Evolutionary conservation across 2,329 filamentous ascomycete genomes (phyloP).

Genomic region (Emericellopsis cladophorae): DNA sequence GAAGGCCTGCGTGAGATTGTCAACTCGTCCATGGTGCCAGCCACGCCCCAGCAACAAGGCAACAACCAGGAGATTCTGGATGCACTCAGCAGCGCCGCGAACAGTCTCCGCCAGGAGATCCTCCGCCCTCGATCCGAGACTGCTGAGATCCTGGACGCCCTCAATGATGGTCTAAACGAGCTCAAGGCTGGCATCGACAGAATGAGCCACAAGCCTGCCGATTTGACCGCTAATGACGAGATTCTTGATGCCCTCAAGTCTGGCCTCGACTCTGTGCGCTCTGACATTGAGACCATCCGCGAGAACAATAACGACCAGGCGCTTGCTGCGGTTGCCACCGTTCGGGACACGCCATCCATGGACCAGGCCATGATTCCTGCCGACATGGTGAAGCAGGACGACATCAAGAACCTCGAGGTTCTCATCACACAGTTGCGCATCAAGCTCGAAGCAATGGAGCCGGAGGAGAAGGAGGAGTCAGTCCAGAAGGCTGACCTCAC

Average conservation of each 20-base stretch:
- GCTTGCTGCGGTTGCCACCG: constrained; percentile 34
- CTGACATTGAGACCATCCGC: constrained; percentile 70
- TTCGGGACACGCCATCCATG: constrained; percentile 4
- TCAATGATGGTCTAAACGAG: constrained; percentile 77
- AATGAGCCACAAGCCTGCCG: constrained; percentile 64
- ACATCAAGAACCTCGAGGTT: constrained; percentile 76
- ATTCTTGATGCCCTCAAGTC: constrained; percentile 61
- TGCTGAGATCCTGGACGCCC: constrained; percentile 75
- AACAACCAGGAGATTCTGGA: constrained; percentile 57
- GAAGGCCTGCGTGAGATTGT: constrained; percentile 71
- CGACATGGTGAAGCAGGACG: constrained; percentile 50
- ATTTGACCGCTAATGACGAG: constrained; percentile 77
- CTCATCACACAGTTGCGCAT: constrained; percentile 70
- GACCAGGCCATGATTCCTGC: constrained; percentile 20
- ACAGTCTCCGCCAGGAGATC: constrained; percentile 63
- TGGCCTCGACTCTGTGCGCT: constrained; percentile 63
- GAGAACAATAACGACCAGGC: constrained; percentile 38
- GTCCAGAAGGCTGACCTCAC: constrained; percentile 40
- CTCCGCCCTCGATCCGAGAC: constrained; percentile 57
- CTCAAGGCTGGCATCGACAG: constrained; percentile 67
- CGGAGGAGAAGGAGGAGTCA: constrained; percentile 11
- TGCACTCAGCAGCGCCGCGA: constrained; percentile 58
- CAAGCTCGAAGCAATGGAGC: constrained; percentile 56
- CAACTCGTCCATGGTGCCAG: constrained; percentile 54
- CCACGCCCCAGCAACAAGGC: constrained; percentile 21